These are phyloP conservation scores for Tanacetum coccineum DNA, from an alignment of 129 eudicot species.

Conservation along the genomic window DNA sequence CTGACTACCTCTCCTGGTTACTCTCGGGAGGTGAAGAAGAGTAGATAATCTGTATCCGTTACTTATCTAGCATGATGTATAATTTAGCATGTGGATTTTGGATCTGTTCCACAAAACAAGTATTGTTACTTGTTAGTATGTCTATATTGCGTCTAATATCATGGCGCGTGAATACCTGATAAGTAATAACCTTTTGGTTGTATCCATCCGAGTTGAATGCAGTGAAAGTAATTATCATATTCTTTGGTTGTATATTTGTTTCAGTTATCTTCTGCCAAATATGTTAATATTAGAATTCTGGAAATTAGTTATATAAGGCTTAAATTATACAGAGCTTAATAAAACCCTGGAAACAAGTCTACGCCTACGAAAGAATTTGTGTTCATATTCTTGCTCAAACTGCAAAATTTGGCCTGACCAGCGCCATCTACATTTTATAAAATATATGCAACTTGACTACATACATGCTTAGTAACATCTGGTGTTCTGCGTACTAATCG, in stretches of 20 bases:
- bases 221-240: too few species aligned
- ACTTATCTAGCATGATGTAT: conserved; percentile 11
- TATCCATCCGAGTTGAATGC: too few species aligned
- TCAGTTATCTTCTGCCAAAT: too few species aligned
- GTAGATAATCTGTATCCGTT: not conserved
- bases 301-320: too few species aligned
- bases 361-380: not conserved
- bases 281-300: too few species aligned
- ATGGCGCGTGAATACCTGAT: too few species aligned
- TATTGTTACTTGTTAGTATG: not conserved
- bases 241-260: too few species aligned
- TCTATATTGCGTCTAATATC: not conserved
- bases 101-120: conserved; percentile 5
- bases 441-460: conserved; percentile 24
- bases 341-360: not conserved
- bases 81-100: not conserved
- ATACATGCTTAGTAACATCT: conserved; percentile 3
- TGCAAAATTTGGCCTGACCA: conserved; percentile 28
- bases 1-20: conserved; percentile 51
- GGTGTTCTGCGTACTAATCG: not conserved
- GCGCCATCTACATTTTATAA: not conserved
- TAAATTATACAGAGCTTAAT: not conserved
- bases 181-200: too few species aligned
- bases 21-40: conserved; percentile 30
- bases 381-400: conserved; percentile 7